Conservation (phyloP, 768 basidiomycete genomes). For the Mrakia blollopis region DNA sequence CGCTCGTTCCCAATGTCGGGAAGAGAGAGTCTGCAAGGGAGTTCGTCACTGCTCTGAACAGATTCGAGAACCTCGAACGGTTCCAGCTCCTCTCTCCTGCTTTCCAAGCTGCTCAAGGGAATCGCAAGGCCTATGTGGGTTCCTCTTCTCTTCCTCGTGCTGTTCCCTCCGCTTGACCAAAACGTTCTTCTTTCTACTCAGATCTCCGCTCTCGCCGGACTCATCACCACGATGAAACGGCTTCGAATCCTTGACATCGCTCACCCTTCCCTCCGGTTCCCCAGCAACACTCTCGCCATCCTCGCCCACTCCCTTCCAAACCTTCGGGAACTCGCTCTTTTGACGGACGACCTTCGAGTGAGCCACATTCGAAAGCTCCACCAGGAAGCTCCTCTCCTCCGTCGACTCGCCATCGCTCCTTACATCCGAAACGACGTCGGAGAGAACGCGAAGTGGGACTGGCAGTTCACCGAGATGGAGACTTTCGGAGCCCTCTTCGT, state of each 20-base stretch:
- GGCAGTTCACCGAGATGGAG: neutral
- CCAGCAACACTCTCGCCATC: neutral
- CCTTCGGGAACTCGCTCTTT: neutral
- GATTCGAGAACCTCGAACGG: neutral
- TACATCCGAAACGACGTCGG: constrained; percentile 6
- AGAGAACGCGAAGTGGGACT: neutral
- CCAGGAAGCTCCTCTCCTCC: neutral
- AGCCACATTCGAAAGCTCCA: neutral
- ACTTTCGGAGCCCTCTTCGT: neutral
- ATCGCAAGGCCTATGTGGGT: constrained; percentile 2
- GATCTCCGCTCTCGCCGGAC: neutral
- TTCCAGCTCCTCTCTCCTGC: constrained; percentile 19
- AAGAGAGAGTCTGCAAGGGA: neutral
- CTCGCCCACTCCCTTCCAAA: neutral
- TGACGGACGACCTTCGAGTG: constrained; percentile 11
- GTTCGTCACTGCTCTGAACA: constrained; percentile 4
- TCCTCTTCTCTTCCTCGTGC: neutral
- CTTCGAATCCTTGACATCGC: constrained; percentile 10
- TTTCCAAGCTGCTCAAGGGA: neutral
- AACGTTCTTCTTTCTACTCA: neutral
- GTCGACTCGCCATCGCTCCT: neutral
- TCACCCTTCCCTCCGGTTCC: constrained; percentile 4
- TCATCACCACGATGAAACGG: constrained; percentile 3
- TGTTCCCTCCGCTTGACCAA: neutral
- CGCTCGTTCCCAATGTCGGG: neutral